A percentile compares a stretch with the other conserved stretches of the same genome.
Conservation (phyloP, 495 filamentous ascomycete species). For the Neurospora pannonica region DNA sequence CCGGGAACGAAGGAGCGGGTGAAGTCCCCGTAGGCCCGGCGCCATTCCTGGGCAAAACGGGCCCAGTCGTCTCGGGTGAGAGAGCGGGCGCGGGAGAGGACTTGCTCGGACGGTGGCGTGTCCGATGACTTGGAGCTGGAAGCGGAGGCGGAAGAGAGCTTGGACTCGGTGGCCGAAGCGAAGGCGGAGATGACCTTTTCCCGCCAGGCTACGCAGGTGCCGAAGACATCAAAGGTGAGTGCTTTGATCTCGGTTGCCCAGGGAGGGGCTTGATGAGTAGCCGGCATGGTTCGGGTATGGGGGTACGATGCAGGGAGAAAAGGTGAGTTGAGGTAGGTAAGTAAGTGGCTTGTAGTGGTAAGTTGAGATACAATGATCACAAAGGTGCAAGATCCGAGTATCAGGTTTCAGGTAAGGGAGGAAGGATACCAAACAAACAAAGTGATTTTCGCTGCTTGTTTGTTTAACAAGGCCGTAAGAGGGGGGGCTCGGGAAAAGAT, state of each 20-base stretch:
- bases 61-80: slow-evolving; percentile 52
- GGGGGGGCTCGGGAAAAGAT: neutral
- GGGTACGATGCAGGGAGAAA: neutral
- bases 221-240: slow-evolving; percentile 58
- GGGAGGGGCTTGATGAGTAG: neutral
- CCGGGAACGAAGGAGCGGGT: slow-evolving; percentile 44
- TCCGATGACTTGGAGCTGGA: slow-evolving; percentile 25
- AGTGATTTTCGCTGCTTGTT: neutral
- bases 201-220: slow-evolving; percentile 70
- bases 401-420: neutral
- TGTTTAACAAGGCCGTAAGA: neutral
- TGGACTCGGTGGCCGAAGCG: slow-evolving; percentile 34
- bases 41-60: slow-evolving; percentile 58
- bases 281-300: neutral
- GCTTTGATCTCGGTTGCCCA: slow-evolving; percentile 25
- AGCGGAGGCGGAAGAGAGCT: slow-evolving; percentile 31
- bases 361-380: neutral
- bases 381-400: neutral
- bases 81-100: slow-evolving; percentile 27
- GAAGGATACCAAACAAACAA: neutral
- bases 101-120: neutral
- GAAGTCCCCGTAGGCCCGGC: slow-evolving; percentile 51
- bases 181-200: slow-evolving; percentile 48
- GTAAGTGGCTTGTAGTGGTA: neutral
- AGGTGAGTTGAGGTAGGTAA: neutral